Percentiles rank a stretch among this genome's conserved stretches.
Evolutionary conservation across 192 early-diverging fungal genomes (phyloP).

Genomic region (Backusella liffmaniae): DNA sequence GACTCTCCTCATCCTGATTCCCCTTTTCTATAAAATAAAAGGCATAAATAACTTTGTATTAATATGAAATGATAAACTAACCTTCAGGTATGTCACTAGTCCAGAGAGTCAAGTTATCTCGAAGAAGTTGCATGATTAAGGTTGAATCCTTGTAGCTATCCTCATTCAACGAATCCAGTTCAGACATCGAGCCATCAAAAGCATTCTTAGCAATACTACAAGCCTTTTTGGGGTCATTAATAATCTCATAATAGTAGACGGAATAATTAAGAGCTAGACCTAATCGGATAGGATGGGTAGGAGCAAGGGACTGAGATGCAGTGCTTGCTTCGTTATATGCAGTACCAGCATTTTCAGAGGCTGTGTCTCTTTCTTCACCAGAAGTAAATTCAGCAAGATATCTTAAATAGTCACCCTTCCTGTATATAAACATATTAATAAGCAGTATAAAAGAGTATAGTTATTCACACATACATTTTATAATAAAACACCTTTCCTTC

Average conservation of each 20-base stretch:
- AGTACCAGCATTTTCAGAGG: constrained; percentile 75
- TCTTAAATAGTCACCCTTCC: constrained; percentile 96
- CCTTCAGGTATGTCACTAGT: constrained; percentile 75
- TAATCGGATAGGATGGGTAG: constrained; percentile 97
- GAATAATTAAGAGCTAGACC: constrained; percentile 97
- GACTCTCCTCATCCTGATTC: background rate
- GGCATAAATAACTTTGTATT: background rate
- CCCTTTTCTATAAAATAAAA: background rate
- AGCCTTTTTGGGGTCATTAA: constrained; percentile 93
- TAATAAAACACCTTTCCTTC: constrained; percentile 98
- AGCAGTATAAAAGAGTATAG: background rate
- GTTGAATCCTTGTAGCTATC: constrained; percentile 98
- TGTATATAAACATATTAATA: constrained; percentile 33
- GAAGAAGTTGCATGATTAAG: constrained; percentile 95
- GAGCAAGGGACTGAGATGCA: constrained; percentile 77
- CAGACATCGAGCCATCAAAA: constrained; percentile 94
- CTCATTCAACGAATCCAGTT: constrained; percentile 89
- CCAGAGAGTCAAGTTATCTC: constrained; percentile 98
- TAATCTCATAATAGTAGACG: constrained; percentile 98
- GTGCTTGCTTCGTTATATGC: constrained; percentile 90
- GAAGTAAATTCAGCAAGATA: constrained; percentile 94
- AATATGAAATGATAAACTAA: constrained; percentile 7
- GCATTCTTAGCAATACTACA: constrained; percentile 94
- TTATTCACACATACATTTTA: constrained; percentile 76
- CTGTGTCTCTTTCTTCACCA: constrained; percentile 75